These are phyloP conservation scores for Lyophyllum semitale DNA, from an alignment of 768 basidiomycete species.

Conservation along the genomic window DNA sequence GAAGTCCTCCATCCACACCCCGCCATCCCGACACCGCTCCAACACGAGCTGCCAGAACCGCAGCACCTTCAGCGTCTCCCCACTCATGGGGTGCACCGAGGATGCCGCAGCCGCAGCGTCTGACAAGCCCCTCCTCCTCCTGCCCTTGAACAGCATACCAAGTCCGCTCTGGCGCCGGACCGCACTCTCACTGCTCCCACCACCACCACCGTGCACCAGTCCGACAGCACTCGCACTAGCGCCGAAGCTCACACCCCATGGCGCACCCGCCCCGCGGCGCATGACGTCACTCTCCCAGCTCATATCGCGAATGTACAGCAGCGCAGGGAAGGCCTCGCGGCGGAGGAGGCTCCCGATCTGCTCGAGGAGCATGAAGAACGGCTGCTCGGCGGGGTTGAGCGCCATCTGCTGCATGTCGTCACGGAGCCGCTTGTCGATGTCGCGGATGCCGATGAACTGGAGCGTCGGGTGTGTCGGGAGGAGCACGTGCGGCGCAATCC, in stretches of 20 bases:
- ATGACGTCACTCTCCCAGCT: constrained; percentile 59
- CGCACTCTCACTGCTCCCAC: background rate
- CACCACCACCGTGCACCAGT: no score
- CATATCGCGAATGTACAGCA: constrained; percentile 66
- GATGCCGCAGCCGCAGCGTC: background rate
- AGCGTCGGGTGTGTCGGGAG: constrained; percentile 64
- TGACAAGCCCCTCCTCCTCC: background rate
- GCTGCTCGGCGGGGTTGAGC: constrained; percentile 23
- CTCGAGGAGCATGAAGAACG: constrained; percentile 64
- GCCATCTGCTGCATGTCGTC: constrained; percentile 34
- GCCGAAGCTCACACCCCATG: background rate
- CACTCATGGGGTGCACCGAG: background rate
- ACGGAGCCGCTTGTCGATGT: constrained; percentile 63
- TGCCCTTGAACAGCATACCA: background rate
- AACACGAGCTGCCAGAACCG: constrained; percentile 53
- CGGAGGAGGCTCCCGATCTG: constrained; percentile 64
- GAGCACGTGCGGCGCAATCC: constrained; percentile 78
- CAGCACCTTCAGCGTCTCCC: constrained; percentile 23
- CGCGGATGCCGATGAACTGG: constrained; percentile 70
- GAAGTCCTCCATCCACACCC: constrained; percentile 69
- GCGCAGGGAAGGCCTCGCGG: constrained; percentile 59
- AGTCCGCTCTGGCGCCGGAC: background rate
- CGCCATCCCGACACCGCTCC: constrained; percentile 49
- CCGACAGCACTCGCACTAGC: background rate
- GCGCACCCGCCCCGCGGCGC: constrained; percentile 33